These are phyloP conservation scores for Rickenella mellea DNA, from an alignment of 768 basidiomycete genomes.

Conservation along the genomic window DNA sequence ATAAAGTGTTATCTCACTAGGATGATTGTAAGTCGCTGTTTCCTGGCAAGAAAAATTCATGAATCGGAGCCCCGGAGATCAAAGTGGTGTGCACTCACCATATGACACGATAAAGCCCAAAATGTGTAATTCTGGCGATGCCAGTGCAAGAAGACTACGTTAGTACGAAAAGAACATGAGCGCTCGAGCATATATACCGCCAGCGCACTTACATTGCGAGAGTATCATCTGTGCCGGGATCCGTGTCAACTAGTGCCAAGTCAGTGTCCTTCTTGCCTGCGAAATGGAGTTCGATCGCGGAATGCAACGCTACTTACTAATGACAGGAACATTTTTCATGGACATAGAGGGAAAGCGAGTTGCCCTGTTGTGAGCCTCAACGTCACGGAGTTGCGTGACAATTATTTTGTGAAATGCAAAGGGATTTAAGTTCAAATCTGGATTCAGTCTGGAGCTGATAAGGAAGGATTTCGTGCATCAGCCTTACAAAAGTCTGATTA, in stretches of 20 bases:
- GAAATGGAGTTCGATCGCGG: no score
- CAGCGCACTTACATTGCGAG: constrained; percentile 56
- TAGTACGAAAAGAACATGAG: not conserved
- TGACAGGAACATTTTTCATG: no score
- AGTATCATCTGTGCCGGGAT: constrained; percentile 79
- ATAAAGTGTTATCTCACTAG: constrained; percentile 33
- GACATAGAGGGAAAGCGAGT: no score
- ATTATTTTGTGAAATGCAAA: no score
- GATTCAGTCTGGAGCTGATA: no score
- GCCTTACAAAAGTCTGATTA: no score
- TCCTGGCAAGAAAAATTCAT: constrained; percentile 30
- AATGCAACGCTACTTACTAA: no score
- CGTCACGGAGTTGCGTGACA: no score
- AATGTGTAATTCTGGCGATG: constrained; percentile 79
- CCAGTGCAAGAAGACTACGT: constrained; percentile 60
- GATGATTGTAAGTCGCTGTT: constrained; percentile 60
- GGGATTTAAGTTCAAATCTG: no score
- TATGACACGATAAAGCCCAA: constrained; percentile 68
- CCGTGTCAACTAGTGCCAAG: constrained; percentile 87
- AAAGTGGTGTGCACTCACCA: constrained; percentile 33
- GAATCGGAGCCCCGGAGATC: not conserved
- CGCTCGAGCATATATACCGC: not conserved
- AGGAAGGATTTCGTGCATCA: no score
- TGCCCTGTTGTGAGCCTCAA: no score
- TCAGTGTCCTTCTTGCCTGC: no score